These are phyloP conservation scores for Setomelanomma holmii DNA, from an alignment of 2,329 filamentous ascomycete genomes.

Conservation along the genomic window DNA sequence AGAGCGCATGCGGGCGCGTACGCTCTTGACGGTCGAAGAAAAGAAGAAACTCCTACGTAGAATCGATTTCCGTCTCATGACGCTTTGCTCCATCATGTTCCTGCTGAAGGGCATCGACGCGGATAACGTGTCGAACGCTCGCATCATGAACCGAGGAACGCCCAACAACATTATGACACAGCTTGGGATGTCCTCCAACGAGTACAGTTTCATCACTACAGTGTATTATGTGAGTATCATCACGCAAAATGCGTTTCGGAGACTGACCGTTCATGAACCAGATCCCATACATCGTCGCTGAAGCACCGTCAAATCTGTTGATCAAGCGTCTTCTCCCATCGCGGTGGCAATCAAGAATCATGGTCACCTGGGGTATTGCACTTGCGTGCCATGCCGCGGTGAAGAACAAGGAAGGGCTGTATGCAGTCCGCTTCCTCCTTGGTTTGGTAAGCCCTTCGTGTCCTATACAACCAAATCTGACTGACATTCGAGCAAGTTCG, in stretches of 20 bases:
- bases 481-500: constrained; percentile 12
- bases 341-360: constrained; percentile 43
- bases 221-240: constrained; percentile 41
- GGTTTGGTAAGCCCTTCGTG: constrained; percentile 17
- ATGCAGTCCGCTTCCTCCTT: constrained; percentile 52
- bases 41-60: constrained; percentile 51
- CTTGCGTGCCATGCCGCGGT: constrained; percentile 47
- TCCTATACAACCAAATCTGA: neutral
- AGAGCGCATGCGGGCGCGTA: constrained; percentile 19
- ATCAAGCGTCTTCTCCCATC: constrained; percentile 47
- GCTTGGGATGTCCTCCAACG: constrained; percentile 26
- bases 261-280: neutral
- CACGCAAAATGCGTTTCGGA: neutral
- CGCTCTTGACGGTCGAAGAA: constrained; percentile 43
- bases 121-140: constrained; percentile 27
- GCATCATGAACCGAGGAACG: constrained; percentile 26
- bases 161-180: constrained; percentile 26
- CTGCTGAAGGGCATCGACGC: constrained; percentile 32
- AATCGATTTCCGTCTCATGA: constrained; percentile 24
- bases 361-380: constrained; percentile 32
- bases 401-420: constrained; percentile 54
- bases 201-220: constrained; percentile 39
- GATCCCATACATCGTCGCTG: constrained; percentile 32
- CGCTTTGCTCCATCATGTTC: constrained; percentile 27
- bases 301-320: constrained; percentile 44